A percentile compares a stretch with the other conserved stretches of the same genome.
These are phyloP conservation scores for Miscanthus lutarioriparius DNA, from an alignment of 176 grass and related monocot genomes.

Conservation along the genomic window DNA sequence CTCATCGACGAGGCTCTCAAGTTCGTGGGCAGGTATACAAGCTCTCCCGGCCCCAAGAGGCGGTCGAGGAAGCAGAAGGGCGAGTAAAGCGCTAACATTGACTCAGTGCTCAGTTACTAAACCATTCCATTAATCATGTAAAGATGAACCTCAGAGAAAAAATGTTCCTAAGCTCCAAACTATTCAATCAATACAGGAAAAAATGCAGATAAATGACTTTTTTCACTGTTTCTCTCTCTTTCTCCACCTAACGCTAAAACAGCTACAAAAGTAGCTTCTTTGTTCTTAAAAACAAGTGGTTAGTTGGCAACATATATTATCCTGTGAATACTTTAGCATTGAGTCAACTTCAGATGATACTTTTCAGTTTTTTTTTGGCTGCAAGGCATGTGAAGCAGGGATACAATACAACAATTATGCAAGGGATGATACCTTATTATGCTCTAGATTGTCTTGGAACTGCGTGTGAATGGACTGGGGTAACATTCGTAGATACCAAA, in stretches of 20 bases:
- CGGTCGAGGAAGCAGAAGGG: conserved; percentile 61
- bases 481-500: neutral
- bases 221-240: neutral
- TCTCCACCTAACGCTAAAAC: conserved; percentile 11
- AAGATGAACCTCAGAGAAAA: conserved; percentile 20
- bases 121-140: conserved; percentile 42
- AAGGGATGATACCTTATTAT: neutral
- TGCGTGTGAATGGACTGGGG: neutral
- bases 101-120: conserved; percentile 33
- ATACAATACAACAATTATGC: neutral
- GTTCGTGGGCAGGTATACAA: conserved; percentile 64
- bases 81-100: conserved; percentile 59
- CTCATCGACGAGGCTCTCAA: conserved; percentile 92
- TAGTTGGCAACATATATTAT: conserved; percentile 17
- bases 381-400: neutral
- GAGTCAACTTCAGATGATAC: neutral
- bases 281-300: conserved; percentile 24
- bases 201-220: conserved; percentile 22
- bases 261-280: conserved; percentile 15
- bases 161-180: conserved; percentile 19
- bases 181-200: conserved; percentile 33
- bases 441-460: neutral
- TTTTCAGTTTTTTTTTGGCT: neutral
- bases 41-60: conserved; percentile 43
- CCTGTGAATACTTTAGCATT: conserved; percentile 37